phyloP scores from a whole-genome alignment of 164 flowering plant genomes.

The Dillenia suffruticosa region DNA sequence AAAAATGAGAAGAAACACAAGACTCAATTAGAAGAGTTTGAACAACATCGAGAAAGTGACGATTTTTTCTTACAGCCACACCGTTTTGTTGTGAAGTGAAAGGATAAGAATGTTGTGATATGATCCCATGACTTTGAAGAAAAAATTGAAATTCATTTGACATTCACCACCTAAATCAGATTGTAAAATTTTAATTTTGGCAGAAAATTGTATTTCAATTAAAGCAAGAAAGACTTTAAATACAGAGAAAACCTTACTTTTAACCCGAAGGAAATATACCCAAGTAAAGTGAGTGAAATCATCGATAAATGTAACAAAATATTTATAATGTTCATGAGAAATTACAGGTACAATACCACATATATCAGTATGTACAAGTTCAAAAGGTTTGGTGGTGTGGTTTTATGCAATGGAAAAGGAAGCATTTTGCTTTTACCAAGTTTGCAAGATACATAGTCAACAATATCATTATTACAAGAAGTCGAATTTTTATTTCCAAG shows the following conservation, averaged over 20 bases:
- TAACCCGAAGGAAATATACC: slow-evolving; percentile 1
- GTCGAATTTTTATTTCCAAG: background rate
- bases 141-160: background rate
- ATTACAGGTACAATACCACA: slow-evolving; percentile 3
- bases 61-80: background rate
- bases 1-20: too few relatives aligned
- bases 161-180: slow-evolving; percentile 1
- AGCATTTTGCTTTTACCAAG: slow-evolving; percentile 3
- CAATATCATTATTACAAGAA: too few relatives aligned
- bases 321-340: too few relatives aligned
- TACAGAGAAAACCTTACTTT: background rate
- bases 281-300: too few relatives aligned
- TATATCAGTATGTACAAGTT: background rate
- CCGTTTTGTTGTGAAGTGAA: slow-evolving; percentile 4
- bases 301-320: too few relatives aligned
- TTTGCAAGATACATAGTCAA: background rate
- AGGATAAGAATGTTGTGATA: background rate
- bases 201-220: slow-evolving; percentile 2
- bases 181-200: background rate
- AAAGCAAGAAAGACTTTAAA: background rate
- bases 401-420: background rate
- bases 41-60: too few relatives aligned
- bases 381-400: background rate
- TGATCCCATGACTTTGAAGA: background rate
- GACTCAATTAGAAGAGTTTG: too few relatives aligned